phyloP scores from a whole-genome alignment of 768 basidiomycete species.

The Hypholoma sublateritium region DNA sequence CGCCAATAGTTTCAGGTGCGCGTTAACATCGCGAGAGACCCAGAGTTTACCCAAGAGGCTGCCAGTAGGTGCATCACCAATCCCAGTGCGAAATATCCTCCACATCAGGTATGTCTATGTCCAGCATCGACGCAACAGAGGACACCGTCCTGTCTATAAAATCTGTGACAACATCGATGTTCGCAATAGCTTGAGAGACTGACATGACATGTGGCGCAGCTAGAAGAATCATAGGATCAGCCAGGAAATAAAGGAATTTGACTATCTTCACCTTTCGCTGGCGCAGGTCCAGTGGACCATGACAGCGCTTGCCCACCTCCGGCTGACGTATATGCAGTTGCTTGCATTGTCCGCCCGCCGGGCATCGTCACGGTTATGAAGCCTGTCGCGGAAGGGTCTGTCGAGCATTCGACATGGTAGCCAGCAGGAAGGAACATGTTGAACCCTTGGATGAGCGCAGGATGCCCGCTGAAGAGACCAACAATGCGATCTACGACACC shows the following conservation, averaged over 20 bases:
- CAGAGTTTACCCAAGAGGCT: constrained; percentile 31
- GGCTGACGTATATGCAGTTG: constrained; percentile 38
- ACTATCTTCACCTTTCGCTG: constrained; percentile 8
- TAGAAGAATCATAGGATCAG: background rate
- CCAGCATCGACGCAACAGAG: no score
- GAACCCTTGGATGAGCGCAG: constrained; percentile 92
- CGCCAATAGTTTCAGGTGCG: constrained; percentile 56
- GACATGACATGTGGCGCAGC: constrained; percentile 8
- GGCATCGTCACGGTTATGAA: constrained; percentile 81
- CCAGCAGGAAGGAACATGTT: constrained; percentile 96
- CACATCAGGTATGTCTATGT: no score
- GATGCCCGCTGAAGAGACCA: constrained; percentile 87
- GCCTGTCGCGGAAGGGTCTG: constrained; percentile 58
- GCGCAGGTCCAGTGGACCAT: constrained; percentile 32
- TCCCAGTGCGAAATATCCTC: no score
- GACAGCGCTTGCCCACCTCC: constrained; percentile 36
- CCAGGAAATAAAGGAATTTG: background rate
- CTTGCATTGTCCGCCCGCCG: constrained; percentile 61
- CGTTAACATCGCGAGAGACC: constrained; percentile 62
- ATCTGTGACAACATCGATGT: constrained; percentile 21
- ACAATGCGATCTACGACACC: constrained; percentile 96
- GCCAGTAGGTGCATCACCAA: constrained; percentile 27
- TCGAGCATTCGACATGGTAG: constrained; percentile 85
- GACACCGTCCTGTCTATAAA: no score
- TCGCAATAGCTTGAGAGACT: constrained; percentile 32